phyloP scores from a whole-genome alignment of 495 filamentous ascomycete genomes.

The Terfezia claveryi region DNA sequence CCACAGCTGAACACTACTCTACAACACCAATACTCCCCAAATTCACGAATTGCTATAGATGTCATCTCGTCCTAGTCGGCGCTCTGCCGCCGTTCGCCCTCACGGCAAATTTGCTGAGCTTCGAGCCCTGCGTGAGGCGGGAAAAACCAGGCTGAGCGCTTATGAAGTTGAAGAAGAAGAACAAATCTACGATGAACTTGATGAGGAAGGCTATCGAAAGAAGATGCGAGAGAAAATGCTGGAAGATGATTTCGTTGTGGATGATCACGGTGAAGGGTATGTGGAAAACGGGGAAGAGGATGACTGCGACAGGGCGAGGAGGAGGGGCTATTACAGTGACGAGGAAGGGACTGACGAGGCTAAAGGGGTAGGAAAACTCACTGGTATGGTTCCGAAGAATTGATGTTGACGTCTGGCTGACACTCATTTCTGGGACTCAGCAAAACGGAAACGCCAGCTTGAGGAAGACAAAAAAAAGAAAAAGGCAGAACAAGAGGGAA shows the following conservation, averaged over 20 bases:
- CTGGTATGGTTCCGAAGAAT: constrained; percentile 3
- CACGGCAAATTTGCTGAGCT: constrained; percentile 48
- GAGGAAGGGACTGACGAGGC: constrained; percentile 7
- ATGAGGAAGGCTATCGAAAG: constrained; percentile 93
- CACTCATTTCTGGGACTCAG: constrained; percentile 19
- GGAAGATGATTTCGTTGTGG: constrained; percentile 91
- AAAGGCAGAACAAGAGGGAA: constrained; percentile 65
- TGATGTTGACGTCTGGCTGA: neutral
- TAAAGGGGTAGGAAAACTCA: neutral
- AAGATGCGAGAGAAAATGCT: constrained; percentile 74
- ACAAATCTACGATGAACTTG: constrained; percentile 83
- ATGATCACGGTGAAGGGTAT: constrained; percentile 83
- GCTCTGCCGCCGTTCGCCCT: constrained; percentile 1
- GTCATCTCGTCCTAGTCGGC: neutral
- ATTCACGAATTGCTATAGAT: no score
- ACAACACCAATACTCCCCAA: no score
- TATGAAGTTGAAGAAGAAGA: constrained; percentile 74
- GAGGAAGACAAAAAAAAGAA: constrained; percentile 52
- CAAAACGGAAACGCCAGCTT: constrained; percentile 61
- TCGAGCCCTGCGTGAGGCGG: constrained; percentile 59
- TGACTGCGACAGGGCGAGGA: constrained; percentile 62
- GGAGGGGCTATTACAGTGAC: constrained; percentile 23
- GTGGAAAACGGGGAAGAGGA: constrained; percentile 81
- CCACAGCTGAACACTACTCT: no score
- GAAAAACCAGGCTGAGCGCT: constrained; percentile 72